These are phyloP conservation scores for Penicillium cinerascens DNA, from an alignment of 495 filamentous ascomycete genomes.

Conservation along the genomic window DNA sequence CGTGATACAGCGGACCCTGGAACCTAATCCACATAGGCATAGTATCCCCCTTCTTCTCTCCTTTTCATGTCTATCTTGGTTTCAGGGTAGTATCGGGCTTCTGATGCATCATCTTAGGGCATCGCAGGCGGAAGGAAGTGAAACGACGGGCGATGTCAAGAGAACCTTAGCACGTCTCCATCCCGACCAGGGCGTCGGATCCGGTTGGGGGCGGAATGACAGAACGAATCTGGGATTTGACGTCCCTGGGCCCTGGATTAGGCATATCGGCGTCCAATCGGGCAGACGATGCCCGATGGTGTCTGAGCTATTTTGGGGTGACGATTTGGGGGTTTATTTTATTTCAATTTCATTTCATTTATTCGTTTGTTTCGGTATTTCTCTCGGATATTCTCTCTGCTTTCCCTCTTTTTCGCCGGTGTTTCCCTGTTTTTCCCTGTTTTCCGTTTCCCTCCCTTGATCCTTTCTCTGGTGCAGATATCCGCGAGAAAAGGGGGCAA, in stretches of 20 bases:
- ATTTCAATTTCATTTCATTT: not conserved
- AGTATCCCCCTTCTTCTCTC: no score
- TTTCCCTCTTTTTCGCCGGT: not conserved
- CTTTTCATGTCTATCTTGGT: not conserved
- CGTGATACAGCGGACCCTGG: not conserved
- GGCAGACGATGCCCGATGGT: constrained; percentile 15
- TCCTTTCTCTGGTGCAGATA: constrained; percentile 2
- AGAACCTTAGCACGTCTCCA: constrained; percentile 19
- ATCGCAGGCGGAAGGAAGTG: not conserved
- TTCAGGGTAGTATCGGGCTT: not conserved
- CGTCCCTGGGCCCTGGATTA: constrained; percentile 3
- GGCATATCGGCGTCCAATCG: constrained; percentile 17
- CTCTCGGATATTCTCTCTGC: not conserved
- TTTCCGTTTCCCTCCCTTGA: not conserved
- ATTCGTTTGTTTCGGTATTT: not conserved
- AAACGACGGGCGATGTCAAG: constrained; percentile 1
- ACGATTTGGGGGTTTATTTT: not conserved
- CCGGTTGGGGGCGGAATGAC: constrained; percentile 17
- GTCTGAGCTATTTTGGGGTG: constrained; percentile 6
- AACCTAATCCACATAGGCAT: not conserved
- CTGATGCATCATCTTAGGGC: not conserved
- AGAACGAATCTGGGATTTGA: constrained; percentile 7
- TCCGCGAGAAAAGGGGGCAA: constrained; percentile 13
- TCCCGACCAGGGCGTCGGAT: constrained; percentile 26
- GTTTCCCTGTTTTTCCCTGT: not conserved